Conservation (phyloP, 352 stramenopile genomes). For the Pythium scleroteichum region DNA sequence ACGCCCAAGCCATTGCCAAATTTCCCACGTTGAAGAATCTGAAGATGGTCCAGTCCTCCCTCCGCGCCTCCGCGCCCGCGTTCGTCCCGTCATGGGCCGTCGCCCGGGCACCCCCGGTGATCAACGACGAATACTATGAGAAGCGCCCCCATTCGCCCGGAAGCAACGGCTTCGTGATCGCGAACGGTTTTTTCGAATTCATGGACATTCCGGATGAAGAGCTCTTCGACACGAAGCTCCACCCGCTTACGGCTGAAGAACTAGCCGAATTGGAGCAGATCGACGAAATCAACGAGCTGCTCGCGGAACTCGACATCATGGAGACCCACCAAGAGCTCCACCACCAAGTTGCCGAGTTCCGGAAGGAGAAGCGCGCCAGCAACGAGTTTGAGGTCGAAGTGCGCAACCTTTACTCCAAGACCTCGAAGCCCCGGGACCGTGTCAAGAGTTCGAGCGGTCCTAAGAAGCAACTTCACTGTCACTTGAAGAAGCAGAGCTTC, state of each 20-base stretch:
- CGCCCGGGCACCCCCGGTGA: conserved; percentile 39
- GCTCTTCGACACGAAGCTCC: conserved; percentile 68
- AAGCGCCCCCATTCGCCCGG: conserved; percentile 59
- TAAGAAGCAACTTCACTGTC: conserved; percentile 45
- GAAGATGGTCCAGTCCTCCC: conserved; percentile 37
- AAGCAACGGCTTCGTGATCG: conserved; percentile 65
- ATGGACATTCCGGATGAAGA: conserved; percentile 75
- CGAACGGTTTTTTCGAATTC: conserved; percentile 45
- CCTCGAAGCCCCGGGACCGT: conserved; percentile 44
- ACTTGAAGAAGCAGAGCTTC: conserved; percentile 51
- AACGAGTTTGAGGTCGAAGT: conserved; percentile 63
- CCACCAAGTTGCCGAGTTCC: conserved; percentile 55
- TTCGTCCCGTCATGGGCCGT: conserved; percentile 58
- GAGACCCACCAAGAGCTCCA: conserved; percentile 76
- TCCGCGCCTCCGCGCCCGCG: conserved; percentile 53
- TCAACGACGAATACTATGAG: conserved; percentile 70
- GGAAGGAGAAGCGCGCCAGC: conserved; percentile 50
- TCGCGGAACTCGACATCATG: conserved; percentile 78
- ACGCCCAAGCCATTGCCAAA: conserved; percentile 25
- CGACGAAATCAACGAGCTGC: conserved; percentile 77
- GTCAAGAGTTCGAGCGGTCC: conserved; percentile 32
- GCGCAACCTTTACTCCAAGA: conserved; percentile 57
- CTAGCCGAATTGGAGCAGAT: conserved; percentile 74
- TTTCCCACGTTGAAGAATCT: conserved; percentile 31
- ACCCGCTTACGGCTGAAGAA: conserved; percentile 59